Base-by-base conservation (phyloP, 306 rosid species). In the Quercus aquifolioides region DNA sequence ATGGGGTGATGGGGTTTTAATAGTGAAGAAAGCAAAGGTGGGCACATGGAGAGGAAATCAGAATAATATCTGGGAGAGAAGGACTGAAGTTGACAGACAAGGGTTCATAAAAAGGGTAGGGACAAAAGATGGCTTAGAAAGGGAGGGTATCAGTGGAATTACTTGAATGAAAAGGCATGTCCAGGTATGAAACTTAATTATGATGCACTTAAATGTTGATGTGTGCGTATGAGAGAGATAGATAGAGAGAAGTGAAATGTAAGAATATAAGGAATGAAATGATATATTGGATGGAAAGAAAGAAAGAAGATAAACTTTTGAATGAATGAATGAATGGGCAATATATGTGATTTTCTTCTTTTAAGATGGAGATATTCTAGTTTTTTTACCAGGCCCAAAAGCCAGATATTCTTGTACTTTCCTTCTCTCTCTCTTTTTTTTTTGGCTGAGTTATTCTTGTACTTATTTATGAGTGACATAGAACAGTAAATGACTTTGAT, bases 41-140 rank as follows among this genome's bases (percentile, higher is more conserved):
- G 77, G 83, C 74, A 87, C 85, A 87, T 88, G 88, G 87, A 84
- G 88, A 85, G 87, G 82, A 87, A 85, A 86, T 92, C 97, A 91
- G 67, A 88, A 80, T 83, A 73, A 82, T 92, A 92, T 92, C 94
- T 89, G 97, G 76, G 84, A 85, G 95, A 92, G 95, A 86, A 86
- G 91, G 97, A 93, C 94, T 89, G 97, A 91, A 86, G 89, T 78
- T 88, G 97, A 89, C 92, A 92, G 89, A 88, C 86, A 35, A 76
- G 74, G 69, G 88, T 84, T 89, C 94, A 84, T 87, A 89, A 85
- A 91, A 90, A 85, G 90, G 93, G 88, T 82, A 90, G 99, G 98
- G 96, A 96, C 98, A 91, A 90, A 90, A 90, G 86, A 93, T 91
- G 93, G 81, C 77, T 89, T 85, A 77, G 91, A 92, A 90, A 93